Base-by-base conservation (phyloP, 345 rosid species). In the Populus davidiana region DNA sequence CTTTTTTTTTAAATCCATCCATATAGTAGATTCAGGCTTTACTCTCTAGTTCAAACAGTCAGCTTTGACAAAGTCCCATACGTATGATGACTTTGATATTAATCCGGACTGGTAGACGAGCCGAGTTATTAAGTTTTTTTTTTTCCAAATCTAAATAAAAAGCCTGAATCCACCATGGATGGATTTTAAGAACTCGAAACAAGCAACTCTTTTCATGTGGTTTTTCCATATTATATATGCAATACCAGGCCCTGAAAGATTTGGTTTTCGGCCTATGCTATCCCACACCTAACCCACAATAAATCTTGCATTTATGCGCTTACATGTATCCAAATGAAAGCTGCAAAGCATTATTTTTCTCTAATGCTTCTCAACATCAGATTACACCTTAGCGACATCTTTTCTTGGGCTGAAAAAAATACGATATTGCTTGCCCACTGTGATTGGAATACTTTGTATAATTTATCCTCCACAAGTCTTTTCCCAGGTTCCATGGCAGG, bases 361-460 rank as follows among this genome's bases (percentile, higher is more conserved):
- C 23, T 27, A 43, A 70, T 70, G 74, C 74, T 59, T 12, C 69
- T 77, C 36, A 6, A 33, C 80, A 77, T 47, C 80, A 56, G 29
- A 61, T n/a, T 3, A 4, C 64, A 31, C 75, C 80, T 64, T 33
- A 2, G 21, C 16, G 56, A n/a, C 16, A 18, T 21, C 29, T 21
- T 21, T 35, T 33, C 18, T 11, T 31, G 20, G 14, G 54, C 29
- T n/a, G 3, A 39, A 59, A 31, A 31, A 65, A 17, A 20, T 66
- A 39, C 31, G 61, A 64, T 29, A 44, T 44, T 44, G 70, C 62
- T 74, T 10, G 25, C 39, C 11, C 38, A 4, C 18, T n/a, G 5
- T 21, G 8, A 39, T 67, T 33, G 38, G 47, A 33, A 67, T 35
- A 33, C 36, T 33, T 33, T 33, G 36, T 33, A 5, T 6, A 0